Base-by-base conservation (phyloP, 139 green algal genomes). In the Auxenochlorella protothecoides region DNA sequence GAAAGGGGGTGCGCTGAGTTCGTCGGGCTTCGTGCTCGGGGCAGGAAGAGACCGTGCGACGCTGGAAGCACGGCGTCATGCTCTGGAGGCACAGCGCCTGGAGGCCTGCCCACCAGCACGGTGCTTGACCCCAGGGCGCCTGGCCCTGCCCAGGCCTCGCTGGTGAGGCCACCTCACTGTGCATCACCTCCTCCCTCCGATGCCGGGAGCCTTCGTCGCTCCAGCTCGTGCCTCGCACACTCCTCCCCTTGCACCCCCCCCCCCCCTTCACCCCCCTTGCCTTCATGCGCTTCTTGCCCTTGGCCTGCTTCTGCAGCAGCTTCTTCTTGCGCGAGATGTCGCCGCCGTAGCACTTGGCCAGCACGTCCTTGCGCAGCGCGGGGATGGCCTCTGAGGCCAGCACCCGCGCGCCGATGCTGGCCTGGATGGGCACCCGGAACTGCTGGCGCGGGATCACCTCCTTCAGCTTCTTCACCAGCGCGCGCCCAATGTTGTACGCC, bases 281-380 rank as follows among this genome's bases (percentile, higher is more conserved):
- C 27, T 44, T 44, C 85, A 95, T 92, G 5, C 93, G 85, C 83
- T 97, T 97, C 82, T 99, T 99, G 59, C 95, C 95, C 60, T 90
- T 90, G 2, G 95, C 92, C 85, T 92, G 94, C 86, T 99, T 99
- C 76, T 93, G 89, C 69, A 99, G 83, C 69, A 99, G 86, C 89
- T 99, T 99, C 85, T 97, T 97, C 87, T 99, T 99, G 12, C 95
- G 83, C 60, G 27, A 68, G 60, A 88, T 66, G 64, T 88, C 84
- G 27, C 84, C 86, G 56, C 84, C 90, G 70, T 99, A 99, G 81
- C 95, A 99, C 83, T 99, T 99, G 59, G 95, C 95, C 3, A 97
- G 82, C 76, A 99, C 95, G 78, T 99, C 93, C 86, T 98, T 98
- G 64, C 95, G 86, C 79, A 91, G 75, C 1, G 89, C 88, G 59